Conservation (phyloP, 2,329 filamentous ascomycete genomes). For the Cladophialophora carrionii region DNA sequence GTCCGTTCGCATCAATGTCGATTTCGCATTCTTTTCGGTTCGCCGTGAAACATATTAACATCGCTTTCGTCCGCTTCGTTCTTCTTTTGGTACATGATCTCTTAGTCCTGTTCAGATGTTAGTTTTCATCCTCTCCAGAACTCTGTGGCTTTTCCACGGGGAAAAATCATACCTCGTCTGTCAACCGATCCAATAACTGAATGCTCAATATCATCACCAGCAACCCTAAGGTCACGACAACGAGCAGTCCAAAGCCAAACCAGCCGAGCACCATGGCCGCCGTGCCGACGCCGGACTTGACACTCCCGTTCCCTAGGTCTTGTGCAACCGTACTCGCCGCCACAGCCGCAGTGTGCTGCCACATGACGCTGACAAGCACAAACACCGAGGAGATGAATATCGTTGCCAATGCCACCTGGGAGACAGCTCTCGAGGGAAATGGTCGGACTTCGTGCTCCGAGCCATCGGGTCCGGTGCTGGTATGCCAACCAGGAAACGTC, state of each 20-base stretch:
- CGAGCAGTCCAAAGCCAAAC: constrained; percentile 92
- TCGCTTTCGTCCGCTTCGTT: constrained; percentile 4
- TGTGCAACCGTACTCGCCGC: constrained; percentile 91
- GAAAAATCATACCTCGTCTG: constrained; percentile 46
- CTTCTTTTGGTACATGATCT: constrained; percentile 8
- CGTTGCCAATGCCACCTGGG: constrained; percentile 87
- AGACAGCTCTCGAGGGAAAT: constrained; percentile 89
- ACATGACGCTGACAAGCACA: constrained; percentile 64
- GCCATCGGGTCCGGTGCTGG: constrained; percentile 78
- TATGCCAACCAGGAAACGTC: constrained; percentile 97
- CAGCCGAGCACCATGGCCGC: constrained; percentile 96
- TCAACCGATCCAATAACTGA: constrained; percentile 68
- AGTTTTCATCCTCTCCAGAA: neutral
- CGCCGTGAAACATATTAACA: neutral
- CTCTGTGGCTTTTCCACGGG: no score
- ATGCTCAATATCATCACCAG: constrained; percentile 97
- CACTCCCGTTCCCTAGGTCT: constrained; percentile 87
- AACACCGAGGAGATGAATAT: constrained; percentile 75
- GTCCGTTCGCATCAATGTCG: constrained; percentile 1
- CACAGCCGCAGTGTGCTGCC: constrained; percentile 87
- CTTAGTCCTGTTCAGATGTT: constrained; percentile 12
- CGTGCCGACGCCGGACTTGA: constrained; percentile 85
- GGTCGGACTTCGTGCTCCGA: constrained; percentile 90
- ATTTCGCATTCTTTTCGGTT: constrained; percentile 2
- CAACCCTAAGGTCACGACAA: constrained; percentile 92